Evolutionary conservation across 2,329 filamentous ascomycete species (phyloP), one percentile per base, ranked within the genome.

Genomic region (Corniculantispora saksenae): DNA sequence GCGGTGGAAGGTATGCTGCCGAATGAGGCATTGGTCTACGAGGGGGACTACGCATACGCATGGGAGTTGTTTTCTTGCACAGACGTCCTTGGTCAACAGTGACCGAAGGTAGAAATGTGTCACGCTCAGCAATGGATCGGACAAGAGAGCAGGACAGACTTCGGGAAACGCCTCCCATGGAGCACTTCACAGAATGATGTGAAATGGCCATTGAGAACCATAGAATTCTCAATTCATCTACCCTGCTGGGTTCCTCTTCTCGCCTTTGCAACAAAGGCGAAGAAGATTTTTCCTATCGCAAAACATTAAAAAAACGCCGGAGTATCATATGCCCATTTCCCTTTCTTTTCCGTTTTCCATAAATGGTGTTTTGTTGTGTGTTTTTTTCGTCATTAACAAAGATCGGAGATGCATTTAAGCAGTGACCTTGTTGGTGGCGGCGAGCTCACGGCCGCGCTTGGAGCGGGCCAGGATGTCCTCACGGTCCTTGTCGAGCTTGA

Each of bases 401-500:
- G 17, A n/a, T 50, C 45, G 15, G 25, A 40, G 3, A 27, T 21
- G 27, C 68, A 70, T 70, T 81, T 84, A 85, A 72, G 81, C 81
- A 76, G 87, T 84, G 80, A 84, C 82, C 83, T 90, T 90, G 84
- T 81, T 82, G 85, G 93, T 93, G 80, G 83, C 83, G 80, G 84
- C 84, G 78, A 88, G 85, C 84, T 94, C 92, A 71, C 91, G 90
- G 77, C 92, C 92, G 73, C 84, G 82, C 83, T 90, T 89, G 85
- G 91, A 93, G 83, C 92, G 89, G 84, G 92, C 91, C 75, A 96
- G 86, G 78, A 95, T 95, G 80, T 84, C 85, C 87, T 95, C 92
- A 74, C 92, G 91, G 84, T 96, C 92, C 90, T 95, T 94, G 88
- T 95, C 92, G 77, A 97, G 87, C 91, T 98, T 97, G 82, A 98